Evolutionary conservation across 1,284 basidiomycete species (phyloP).

Genomic region (Schizophyllum commune): DNA sequence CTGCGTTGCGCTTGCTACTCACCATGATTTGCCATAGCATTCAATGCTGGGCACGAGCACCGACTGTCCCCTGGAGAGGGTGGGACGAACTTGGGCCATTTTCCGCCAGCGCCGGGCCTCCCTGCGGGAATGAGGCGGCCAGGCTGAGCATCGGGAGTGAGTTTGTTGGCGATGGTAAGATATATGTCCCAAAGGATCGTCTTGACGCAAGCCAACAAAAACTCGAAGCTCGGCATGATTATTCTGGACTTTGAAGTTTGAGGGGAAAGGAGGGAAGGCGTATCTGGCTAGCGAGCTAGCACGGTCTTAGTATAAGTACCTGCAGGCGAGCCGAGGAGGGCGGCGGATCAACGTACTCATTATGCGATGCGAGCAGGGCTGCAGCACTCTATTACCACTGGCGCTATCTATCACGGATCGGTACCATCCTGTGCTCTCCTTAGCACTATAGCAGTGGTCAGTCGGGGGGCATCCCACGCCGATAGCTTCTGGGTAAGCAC

Average conservation of each 20-base stretch:
- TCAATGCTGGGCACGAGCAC: slow-evolving; percentile 62
- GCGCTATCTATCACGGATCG: no score
- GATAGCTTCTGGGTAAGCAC: no score
- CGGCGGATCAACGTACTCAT: not conserved
- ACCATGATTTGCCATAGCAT: slow-evolving; percentile 74
- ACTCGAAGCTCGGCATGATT: slow-evolving; percentile 22
- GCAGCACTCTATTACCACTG: no score
- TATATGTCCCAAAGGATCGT: slow-evolving; percentile 46
- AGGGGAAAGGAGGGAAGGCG: not conserved
- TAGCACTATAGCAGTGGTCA: no score
- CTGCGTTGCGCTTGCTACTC: slow-evolving; percentile 12
- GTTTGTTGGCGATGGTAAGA: slow-evolving; percentile 46
- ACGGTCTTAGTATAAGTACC: no score
- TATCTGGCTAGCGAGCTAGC: not conserved
- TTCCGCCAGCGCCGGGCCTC: slow-evolving; percentile 50
- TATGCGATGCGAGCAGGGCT: not conserved
- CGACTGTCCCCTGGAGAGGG: slow-evolving; percentile 58
- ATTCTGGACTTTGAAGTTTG: slow-evolving; percentile 10
- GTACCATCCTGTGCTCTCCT: no score
- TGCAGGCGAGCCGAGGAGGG: no score
- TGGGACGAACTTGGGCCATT: slow-evolving; percentile 60
- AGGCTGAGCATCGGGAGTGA: slow-evolving; percentile 37
- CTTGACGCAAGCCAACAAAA: slow-evolving; percentile 22
- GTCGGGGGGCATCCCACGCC: no score
- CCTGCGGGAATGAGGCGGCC: slow-evolving; percentile 51